These are phyloP conservation scores for Seiridium cupressi DNA, from an alignment of 2,329 filamentous ascomycete genomes.

Conservation along the genomic window DNA sequence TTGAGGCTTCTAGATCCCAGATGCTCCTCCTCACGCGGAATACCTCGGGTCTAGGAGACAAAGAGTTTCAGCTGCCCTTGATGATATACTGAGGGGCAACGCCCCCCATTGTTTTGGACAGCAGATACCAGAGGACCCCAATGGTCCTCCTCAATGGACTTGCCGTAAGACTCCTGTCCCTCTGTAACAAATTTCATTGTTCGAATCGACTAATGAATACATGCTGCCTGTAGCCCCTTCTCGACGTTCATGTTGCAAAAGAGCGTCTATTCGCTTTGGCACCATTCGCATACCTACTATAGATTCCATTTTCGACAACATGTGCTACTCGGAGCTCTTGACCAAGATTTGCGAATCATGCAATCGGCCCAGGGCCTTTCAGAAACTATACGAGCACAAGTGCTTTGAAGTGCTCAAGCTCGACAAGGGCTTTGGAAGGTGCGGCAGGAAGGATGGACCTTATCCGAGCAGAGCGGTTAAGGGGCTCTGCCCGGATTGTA, in stretches of 20 bases:
- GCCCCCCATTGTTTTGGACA: not conserved
- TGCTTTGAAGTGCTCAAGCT: constrained; percentile 13
- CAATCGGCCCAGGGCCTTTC: not conserved
- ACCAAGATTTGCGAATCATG: constrained; percentile 9
- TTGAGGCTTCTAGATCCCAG: no score
- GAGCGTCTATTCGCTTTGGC: not conserved
- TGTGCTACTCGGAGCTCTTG: constrained; percentile 15
- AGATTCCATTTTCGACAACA: not conserved
- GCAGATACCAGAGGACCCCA: not conserved
- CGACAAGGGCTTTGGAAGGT: constrained; percentile 9
- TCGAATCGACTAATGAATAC: not conserved
- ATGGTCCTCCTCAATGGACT: not conserved
- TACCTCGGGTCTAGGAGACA: no score
- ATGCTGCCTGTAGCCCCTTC: not conserved
- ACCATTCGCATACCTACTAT: not conserved
- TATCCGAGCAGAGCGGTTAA: constrained; percentile 7
- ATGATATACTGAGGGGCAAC: not conserved
- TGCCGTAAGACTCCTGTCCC: not conserved
- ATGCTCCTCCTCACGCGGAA: no score
- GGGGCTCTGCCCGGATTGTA: not conserved
- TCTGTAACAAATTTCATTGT: not conserved
- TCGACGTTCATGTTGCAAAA: not conserved
- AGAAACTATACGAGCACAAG: constrained; percentile 9
- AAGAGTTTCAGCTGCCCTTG: no score
- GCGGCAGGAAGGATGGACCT: constrained; percentile 13